A percentile compares a stretch with the other conserved stretches of the same genome.
These are phyloP conservation scores for Solanum hybrid DNA, from an alignment of 305 asterid genomes.

Conservation along the genomic window DNA sequence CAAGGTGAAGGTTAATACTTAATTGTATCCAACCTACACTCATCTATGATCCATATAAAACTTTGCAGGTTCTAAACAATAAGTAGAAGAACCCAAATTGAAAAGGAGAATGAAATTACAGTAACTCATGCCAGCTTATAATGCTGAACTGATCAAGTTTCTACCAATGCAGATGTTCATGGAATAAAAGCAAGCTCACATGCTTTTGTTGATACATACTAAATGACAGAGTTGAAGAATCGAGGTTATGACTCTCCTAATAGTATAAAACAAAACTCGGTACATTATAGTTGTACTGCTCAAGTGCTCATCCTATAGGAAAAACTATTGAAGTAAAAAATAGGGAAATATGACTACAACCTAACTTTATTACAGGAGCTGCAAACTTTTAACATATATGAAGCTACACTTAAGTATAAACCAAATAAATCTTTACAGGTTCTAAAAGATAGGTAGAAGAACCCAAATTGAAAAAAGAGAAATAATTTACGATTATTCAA, in stretches of 20 bases:
- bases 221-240: background rate
- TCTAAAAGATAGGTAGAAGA: background rate
- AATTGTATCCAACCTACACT: constrained; percentile 1
- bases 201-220: background rate
- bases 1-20: background rate
- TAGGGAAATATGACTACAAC: background rate
- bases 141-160: background rate
- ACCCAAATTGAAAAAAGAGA: background rate
- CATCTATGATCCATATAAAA: background rate
- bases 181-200: background rate
- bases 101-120: background rate
- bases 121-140: background rate
- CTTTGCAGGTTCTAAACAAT: background rate
- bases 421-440: background rate
- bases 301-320: background rate
- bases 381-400: background rate
- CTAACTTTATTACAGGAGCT: background rate
- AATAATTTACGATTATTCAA: background rate
- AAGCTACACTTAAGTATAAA: background rate
- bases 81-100: background rate
- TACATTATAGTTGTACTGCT: background rate
- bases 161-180: background rate
- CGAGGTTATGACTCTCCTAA: background rate
- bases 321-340: background rate
- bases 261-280: background rate